Base-by-base conservation (phyloP, 306 rosid species). In the Sophora flavescens region DNA sequence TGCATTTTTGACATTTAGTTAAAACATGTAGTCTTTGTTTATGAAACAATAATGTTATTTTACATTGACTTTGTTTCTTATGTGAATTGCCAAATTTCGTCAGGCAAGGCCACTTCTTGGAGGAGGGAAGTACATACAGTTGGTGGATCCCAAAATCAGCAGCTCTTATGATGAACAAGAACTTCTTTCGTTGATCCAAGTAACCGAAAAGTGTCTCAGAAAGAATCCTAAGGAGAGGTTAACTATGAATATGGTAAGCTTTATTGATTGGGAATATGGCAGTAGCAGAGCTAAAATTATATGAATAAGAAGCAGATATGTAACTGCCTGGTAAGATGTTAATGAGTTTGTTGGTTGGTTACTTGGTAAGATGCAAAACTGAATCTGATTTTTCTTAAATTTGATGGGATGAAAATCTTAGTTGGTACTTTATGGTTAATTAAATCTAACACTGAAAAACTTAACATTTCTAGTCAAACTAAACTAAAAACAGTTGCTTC, bases 201-300 rank as follows among this genome's bases (percentile, higher is more conserved):
- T 82, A 51, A 42, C 47, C n/a, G 84, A 78, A 76, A 58, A 70
- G 47, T 85, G 88, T 30, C 77, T 85, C 18, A 74, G 61, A 78
- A 85, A 74, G 80, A 85, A 82, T 75, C 84, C 84, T 12, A 59
- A 70, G 45, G 80, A 81, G 35, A 81, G 86, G 26, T 50, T 81
- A 12, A 74, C 82, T 28, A 82, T 85, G 86, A 53, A 82, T 59
- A 74, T 78, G 88, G 84, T 85, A 82, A 81, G 72, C n/a, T n/a
- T n/a, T n/a, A n/a, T n/a, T n/a, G n/a, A n/a, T n/a, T n/a, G n/a
- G n/a, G n/a, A n/a, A n/a, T n/a, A n/a, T n/a, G n/a, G n/a, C n/a
- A n/a, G n/a, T 50, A 3, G 17, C 4, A 35, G 5, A 52, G 42
- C 13, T 48, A 44, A 63, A n/a, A n/a, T n/a, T n/a, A n/a, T n/a